These are phyloP conservation scores for Penicillium riverlandense DNA, from an alignment of 495 filamentous ascomycete species.

Conservation along the genomic window DNA sequence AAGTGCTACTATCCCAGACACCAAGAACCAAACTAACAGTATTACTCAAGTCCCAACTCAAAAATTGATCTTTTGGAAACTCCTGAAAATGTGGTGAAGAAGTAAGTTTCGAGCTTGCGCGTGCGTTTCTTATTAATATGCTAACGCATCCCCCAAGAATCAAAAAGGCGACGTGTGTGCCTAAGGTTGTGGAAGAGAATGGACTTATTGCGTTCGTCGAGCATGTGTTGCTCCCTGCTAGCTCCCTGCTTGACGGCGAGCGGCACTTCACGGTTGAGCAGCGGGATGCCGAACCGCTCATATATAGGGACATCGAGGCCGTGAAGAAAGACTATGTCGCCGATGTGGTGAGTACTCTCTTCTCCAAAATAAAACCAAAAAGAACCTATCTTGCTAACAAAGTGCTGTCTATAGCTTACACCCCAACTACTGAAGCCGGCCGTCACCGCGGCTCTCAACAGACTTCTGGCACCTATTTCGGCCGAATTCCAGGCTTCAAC, in stretches of 20 bases:
- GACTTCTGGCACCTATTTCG: slow-evolving; percentile 69
- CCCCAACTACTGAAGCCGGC: slow-evolving; percentile 81
- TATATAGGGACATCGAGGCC: slow-evolving; percentile 65
- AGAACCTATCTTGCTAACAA: slow-evolving; percentile 65
- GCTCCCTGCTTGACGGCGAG: slow-evolving; percentile 25
- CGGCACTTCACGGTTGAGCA: slow-evolving; percentile 34
- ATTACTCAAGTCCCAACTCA: no score
- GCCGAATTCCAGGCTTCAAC: slow-evolving; percentile 56
- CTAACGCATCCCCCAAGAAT: slow-evolving; percentile 39
- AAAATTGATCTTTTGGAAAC: no score
- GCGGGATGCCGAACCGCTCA: slow-evolving; percentile 53
- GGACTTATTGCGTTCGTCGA: slow-evolving; percentile 79
- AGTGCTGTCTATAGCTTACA: slow-evolving; percentile 55
- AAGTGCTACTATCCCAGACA: not conserved
- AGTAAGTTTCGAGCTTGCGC: no score
- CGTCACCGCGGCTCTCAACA: slow-evolving; percentile 59
- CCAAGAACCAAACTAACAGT: slow-evolving; percentile 10
- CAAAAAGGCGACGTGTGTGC: slow-evolving; percentile 70
- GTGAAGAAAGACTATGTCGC: slow-evolving; percentile 71
- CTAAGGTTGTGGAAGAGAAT: slow-evolving; percentile 73
- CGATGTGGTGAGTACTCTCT: slow-evolving; percentile 58
- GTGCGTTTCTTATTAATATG: no score
- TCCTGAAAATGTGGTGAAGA: no score
- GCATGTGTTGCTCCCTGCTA: slow-evolving; percentile 71
- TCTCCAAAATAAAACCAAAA: slow-evolving; percentile 2